These are phyloP conservation scores for Pisolithus thermaeus DNA, from an alignment of 1,284 basidiomycete species.

Conservation along the genomic window DNA sequence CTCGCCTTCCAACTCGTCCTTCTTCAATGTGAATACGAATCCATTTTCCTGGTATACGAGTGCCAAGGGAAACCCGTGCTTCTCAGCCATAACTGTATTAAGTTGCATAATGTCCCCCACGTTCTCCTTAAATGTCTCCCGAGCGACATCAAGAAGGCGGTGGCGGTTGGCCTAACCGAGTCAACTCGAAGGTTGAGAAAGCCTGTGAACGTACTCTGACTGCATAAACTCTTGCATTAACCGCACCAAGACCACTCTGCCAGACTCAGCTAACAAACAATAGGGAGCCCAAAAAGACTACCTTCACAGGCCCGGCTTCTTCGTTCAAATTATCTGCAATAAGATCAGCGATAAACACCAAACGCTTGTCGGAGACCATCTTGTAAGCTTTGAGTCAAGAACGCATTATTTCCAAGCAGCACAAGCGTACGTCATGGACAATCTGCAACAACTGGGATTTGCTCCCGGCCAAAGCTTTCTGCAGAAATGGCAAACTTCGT, in stretches of 20 bases:
- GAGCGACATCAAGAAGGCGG: slow-evolving; percentile 83
- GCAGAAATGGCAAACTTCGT: slow-evolving; percentile 55
- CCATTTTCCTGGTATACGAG: slow-evolving; percentile 67
- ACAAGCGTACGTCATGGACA: slow-evolving; percentile 45
- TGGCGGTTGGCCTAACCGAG: slow-evolving; percentile 62
- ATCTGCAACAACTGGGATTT: slow-evolving; percentile 57
- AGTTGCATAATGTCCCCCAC: slow-evolving; percentile 77
- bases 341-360: slow-evolving; percentile 55
- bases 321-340: slow-evolving; percentile 69
- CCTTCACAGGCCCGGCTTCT: slow-evolving; percentile 55
- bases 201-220: slow-evolving; percentile 48
- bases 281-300: slow-evolving; percentile 20
- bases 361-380: slow-evolving; percentile 69
- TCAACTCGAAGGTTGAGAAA: background rate
- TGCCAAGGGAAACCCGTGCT: slow-evolving; percentile 57
- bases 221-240: slow-evolving; percentile 79
- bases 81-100: slow-evolving; percentile 49
- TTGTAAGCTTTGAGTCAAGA: slow-evolving; percentile 22
- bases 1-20: slow-evolving; percentile 55
- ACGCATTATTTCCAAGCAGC: background rate
- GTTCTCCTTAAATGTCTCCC: slow-evolving; percentile 90
- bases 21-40: slow-evolving; percentile 67
- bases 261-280: background rate
- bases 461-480: slow-evolving; percentile 54
- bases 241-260: slow-evolving; percentile 61